These are phyloP conservation scores for Bipolaris bicolor DNA, from an alignment of 2,329 filamentous ascomycete genomes.

Conservation along the genomic window DNA sequence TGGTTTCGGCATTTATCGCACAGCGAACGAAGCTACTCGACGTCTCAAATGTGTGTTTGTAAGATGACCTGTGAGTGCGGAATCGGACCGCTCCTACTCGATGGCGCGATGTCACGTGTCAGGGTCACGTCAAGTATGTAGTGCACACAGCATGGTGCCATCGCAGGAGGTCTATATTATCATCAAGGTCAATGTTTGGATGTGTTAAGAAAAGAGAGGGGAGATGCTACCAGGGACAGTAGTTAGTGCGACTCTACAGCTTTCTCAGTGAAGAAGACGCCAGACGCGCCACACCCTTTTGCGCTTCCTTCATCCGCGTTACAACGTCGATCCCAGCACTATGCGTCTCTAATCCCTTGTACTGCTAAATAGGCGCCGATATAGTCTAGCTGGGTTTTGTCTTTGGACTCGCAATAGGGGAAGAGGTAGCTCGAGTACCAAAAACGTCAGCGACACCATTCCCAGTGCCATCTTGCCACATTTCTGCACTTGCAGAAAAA, in stretches of 20 bases:
- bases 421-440: neutral
- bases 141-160: too few species aligned
- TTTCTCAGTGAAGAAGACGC: neutral
- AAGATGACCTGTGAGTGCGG: slow-evolving; percentile 26
- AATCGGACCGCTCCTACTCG: slow-evolving; percentile 19
- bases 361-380: neutral
- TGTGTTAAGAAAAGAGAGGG: too few species aligned
- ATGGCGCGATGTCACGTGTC: too few species aligned
- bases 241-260: too few species aligned
- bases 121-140: too few species aligned
- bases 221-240: too few species aligned
- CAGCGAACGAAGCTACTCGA: neutral
- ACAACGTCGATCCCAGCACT: neutral
- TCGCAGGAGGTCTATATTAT: too few species aligned
- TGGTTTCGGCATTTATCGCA: slow-evolving; percentile 12
- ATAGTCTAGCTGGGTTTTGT: neutral
- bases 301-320: neutral
- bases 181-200: too few species aligned
- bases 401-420: neutral
- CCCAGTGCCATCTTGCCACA: slow-evolving; percentile 30
- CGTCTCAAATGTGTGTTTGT: slow-evolving; percentile 21
- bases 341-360: neutral
- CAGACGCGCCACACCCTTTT: neutral
- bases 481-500: slow-evolving; percentile 21
- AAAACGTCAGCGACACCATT: slow-evolving; percentile 26